A percentile compares a stretch with the other conserved stretches of the same genome.
Evolutionary conservation across 2,329 filamentous ascomycete genomes (phyloP).

Genomic region (Pseudocercospora fijiensis): DNA sequence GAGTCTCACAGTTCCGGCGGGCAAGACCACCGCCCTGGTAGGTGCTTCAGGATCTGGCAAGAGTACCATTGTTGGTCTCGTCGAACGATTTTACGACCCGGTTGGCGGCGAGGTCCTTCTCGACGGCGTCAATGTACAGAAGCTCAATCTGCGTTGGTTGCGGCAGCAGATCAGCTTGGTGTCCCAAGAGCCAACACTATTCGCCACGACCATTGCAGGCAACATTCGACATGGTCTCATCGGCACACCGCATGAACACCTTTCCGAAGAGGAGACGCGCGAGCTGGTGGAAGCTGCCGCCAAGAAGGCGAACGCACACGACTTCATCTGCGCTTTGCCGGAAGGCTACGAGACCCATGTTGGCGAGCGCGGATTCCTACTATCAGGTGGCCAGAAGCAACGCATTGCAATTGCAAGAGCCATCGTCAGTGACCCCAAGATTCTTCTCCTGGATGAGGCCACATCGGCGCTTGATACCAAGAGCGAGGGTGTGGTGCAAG

Average conservation of each 20-base stretch:
- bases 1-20: constrained; percentile 74
- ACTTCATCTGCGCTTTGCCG: constrained; percentile 78
- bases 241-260: constrained; percentile 72
- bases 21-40: constrained; percentile 89
- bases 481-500: constrained; percentile 91
- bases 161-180: constrained; percentile 90
- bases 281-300: constrained; percentile 77
- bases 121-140: constrained; percentile 78
- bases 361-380: constrained; percentile 87
- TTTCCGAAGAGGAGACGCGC: constrained; percentile 64
- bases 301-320: constrained; percentile 88
- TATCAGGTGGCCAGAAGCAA: constrained; percentile 92
- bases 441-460: constrained; percentile 90
- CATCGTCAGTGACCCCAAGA: constrained; percentile 85
- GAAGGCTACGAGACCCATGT: constrained; percentile 92
- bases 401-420: constrained; percentile 92
- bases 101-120: constrained; percentile 75
- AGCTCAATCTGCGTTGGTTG: constrained; percentile 83
- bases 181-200: constrained; percentile 88
- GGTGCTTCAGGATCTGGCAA: constrained; percentile 94
- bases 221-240: constrained; percentile 92
- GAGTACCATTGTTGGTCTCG: constrained; percentile 86
- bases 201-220: constrained; percentile 81
- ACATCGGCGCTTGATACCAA: constrained; percentile 93
- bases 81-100: constrained; percentile 92